Base-by-base conservation (phyloP, 2,329 filamentous ascomycete species). In the Exophiala mesophila region DNA sequence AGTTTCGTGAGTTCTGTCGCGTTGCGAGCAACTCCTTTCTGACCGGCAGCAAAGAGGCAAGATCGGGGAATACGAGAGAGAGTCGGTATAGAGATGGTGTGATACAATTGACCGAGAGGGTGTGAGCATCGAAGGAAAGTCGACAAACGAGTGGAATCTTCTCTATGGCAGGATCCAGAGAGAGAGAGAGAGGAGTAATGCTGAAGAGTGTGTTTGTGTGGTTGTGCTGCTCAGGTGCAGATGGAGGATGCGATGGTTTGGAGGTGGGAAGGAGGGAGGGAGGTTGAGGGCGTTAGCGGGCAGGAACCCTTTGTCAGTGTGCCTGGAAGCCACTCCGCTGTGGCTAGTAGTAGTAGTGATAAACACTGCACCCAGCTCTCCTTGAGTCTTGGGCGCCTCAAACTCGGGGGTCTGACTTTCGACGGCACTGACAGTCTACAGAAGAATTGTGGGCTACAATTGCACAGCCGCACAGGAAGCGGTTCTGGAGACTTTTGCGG, bases 11-110 rank as follows among this genome's bases (percentile, higher is more conserved):
- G 26, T 15, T 40, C 17, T 44, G 45, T 29, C 24, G 26, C 32
- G 13, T 13, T 17, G 32, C 17, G 16, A 34, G 32, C 35, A 20
- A 45, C 45, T 51, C 48, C 48, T 51, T 46, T 51, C 48, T 51
- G 45, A 36, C 48, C 48, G 35, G 48, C 48, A 48, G 48, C 34
- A 40, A 51, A 51, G 44, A 49, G 33, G 45, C 29, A 31, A 28
- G 30, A 39, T 36, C 38, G 34, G 41, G 36, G 30, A 13, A 29
- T 26, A 12, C 40, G 20, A 32, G 23, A 21, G 17, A 34, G 34
- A 19, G 32, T 18, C 16, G 23, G 29, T 20, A 30, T 23, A 37
- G 15, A 24, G 30, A 18, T 23, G 19, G 43, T 26, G 21, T 20
- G 23, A 12, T 7, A 12, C 7, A 26, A 26, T 12, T 6, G 12